Conservation (phyloP, 768 basidiomycete genomes). For the Lactarius trivialis region DNA sequence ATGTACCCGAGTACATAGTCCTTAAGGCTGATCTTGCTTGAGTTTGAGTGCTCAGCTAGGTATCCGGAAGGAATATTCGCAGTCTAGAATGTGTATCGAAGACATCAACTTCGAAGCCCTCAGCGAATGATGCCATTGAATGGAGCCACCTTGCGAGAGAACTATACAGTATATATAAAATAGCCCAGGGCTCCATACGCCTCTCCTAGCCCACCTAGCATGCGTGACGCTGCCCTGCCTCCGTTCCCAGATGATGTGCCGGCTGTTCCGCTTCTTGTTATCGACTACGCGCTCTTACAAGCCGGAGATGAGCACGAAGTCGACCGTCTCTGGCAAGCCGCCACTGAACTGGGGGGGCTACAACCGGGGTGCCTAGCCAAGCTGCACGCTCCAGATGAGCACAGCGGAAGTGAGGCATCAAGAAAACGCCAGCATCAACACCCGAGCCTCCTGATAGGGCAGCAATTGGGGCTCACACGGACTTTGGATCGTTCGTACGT, state of each 20-base stretch:
- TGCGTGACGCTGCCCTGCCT: conserved; percentile 32
- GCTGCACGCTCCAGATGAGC: conserved; percentile 28
- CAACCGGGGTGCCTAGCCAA: conserved; percentile 28
- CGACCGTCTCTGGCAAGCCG: conserved; percentile 41
- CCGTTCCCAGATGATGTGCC: conserved; percentile 41
- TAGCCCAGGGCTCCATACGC: neutral
- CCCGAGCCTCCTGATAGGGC: conserved; percentile 29
- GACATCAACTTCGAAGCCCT: no score
- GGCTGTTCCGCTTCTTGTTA: conserved; percentile 40
- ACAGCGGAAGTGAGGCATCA: conserved; percentile 33
- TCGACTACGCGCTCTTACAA: conserved; percentile 39
- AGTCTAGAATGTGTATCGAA: no score
- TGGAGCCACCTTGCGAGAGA: neutral
- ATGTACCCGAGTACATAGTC: no score
- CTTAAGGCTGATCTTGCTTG: no score
- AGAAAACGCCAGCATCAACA: conserved; percentile 19
- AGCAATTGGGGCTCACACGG: conserved; percentile 33
- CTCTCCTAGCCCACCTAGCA: conserved; percentile 13
- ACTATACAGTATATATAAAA: neutral
- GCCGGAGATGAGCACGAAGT: conserved; percentile 34
- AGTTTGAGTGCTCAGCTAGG: no score
- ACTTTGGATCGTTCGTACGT: conserved; percentile 30
- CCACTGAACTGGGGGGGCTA: conserved; percentile 40
- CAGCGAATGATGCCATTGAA: no score
- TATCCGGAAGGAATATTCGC: no score